phyloP scores from a whole-genome alignment of 1,284 basidiomycete genomes.

The Ganoderma resinaceum region DNA sequence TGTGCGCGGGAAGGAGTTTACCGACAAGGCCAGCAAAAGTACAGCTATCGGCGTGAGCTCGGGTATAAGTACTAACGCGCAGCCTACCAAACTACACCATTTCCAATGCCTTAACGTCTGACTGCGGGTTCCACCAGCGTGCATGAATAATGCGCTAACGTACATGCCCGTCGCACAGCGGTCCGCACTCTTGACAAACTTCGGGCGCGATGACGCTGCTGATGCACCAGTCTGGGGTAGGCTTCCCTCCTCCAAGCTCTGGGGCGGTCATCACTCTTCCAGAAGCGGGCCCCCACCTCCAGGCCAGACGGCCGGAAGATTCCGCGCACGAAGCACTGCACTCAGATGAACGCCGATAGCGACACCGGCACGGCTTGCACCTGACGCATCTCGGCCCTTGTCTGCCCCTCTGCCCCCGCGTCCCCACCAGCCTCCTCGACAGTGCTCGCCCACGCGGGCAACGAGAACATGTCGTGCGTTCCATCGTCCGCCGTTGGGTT shows the following conservation, averaged over 20 bases:
- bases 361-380: slow-evolving; percentile 30
- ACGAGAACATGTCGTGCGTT: slow-evolving; percentile 27
- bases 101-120: background rate
- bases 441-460: slow-evolving; percentile 12
- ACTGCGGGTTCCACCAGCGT: slow-evolving; percentile 8
- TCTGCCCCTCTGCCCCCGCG: slow-evolving; percentile 1
- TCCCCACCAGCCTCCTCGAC: slow-evolving; percentile 9
- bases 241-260: slow-evolving; percentile 1
- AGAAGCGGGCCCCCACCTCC: background rate
- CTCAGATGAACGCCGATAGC: slow-evolving; percentile 16
- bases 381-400: slow-evolving; percentile 34
- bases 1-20: slow-evolving; percentile 16
- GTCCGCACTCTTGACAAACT: background rate
- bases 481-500: slow-evolving; percentile 27
- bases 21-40: slow-evolving; percentile 10
- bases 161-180: background rate
- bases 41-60: background rate
- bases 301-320: background rate
- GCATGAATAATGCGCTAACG: slow-evolving; percentile 1
- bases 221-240: background rate
- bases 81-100: background rate
- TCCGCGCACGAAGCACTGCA: slow-evolving; percentile 1
- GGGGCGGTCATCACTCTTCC: background rate
- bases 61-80: background rate
- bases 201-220: background rate